Percentiles rank a stretch among this genome's conserved stretches.
These are phyloP conservation scores for Fusarium newnesense DNA, from an alignment of 2,329 filamentous ascomycete genomes.

Conservation along the genomic window DNA sequence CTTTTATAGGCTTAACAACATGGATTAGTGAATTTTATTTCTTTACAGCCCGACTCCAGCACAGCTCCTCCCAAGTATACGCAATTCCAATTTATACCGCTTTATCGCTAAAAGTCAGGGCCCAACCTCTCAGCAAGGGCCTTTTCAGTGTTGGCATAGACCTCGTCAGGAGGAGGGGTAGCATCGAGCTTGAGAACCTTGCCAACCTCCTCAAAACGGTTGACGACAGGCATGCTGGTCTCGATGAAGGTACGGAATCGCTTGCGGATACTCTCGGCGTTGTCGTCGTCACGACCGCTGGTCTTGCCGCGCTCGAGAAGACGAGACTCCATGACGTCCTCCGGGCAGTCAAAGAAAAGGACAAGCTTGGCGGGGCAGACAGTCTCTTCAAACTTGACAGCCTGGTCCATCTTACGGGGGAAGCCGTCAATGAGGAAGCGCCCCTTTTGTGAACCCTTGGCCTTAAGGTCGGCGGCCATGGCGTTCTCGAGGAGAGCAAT, in stretches of 20 bases:
- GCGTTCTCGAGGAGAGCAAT: constrained; percentile 93
- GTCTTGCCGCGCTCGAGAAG: constrained; percentile 93
- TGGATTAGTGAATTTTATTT: constrained; percentile 23
- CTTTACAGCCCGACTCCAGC: constrained; percentile 20
- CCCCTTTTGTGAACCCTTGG: constrained; percentile 61
- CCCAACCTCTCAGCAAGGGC: constrained; percentile 62
- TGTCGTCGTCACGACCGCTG: constrained; percentile 90
- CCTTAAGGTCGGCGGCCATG: constrained; percentile 77
- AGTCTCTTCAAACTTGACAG: constrained; percentile 88
- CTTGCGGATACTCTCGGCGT: constrained; percentile 95
- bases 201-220: constrained; percentile 80
- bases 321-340: constrained; percentile 85
- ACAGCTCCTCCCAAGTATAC: constrained; percentile 25
- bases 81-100: constrained; percentile 8
- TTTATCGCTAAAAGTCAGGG: constrained; percentile 41
- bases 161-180: constrained; percentile 71
- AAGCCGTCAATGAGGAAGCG: constrained; percentile 87
- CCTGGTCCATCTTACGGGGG: constrained; percentile 97
- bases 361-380: constrained; percentile 88
- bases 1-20: constrained; percentile 24
- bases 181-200: constrained; percentile 85
- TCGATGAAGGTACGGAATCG: constrained; percentile 93
- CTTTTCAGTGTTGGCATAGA: constrained; percentile 64
- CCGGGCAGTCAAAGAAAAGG: constrained; percentile 93
- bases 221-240: constrained; percentile 96